Conservation (phyloP, 2,329 filamentous ascomycete species). For the Leptographium lundbergii region DNA sequence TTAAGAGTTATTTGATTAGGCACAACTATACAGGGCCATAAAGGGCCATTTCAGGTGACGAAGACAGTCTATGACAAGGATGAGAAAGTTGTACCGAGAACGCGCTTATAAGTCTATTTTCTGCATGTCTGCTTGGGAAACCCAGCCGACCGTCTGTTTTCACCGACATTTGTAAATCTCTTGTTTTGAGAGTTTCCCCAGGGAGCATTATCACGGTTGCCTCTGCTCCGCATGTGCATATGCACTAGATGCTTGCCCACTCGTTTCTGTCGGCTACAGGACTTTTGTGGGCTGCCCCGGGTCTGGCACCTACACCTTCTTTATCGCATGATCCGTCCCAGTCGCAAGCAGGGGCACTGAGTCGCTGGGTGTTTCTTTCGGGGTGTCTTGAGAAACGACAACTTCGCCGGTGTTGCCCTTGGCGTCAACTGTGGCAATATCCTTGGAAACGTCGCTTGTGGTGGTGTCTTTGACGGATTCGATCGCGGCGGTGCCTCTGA, state of each 20-base stretch:
- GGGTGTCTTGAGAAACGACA: not conserved
- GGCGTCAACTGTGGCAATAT: not conserved
- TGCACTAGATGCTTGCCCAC: not conserved
- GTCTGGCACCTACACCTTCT: not conserved
- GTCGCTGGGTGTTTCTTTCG: not conserved
- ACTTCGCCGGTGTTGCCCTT: not conserved
- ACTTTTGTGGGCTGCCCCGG: not conserved
- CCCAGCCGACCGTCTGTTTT: not conserved
- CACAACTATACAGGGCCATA: not conserved
- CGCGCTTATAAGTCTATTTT: not conserved
- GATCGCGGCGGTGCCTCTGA: not conserved
- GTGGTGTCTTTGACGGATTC: not conserved
- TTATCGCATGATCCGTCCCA: not conserved
- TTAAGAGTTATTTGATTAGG: not conserved
- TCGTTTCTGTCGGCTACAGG: not conserved
- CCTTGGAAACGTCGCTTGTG: not conserved
- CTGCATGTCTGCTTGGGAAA: not conserved
- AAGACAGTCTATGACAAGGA: not conserved
- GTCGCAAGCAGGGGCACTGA: not conserved
- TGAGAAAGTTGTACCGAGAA: not conserved
- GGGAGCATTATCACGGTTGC: not conserved
- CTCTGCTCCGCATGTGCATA: not conserved
- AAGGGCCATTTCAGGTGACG: not conserved
- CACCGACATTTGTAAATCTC: not conserved
- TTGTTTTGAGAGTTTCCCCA: not conserved